These are phyloP conservation scores for Berberis vulgaris DNA, from an alignment of 164 flowering plant genomes.

Conservation along the genomic window DNA sequence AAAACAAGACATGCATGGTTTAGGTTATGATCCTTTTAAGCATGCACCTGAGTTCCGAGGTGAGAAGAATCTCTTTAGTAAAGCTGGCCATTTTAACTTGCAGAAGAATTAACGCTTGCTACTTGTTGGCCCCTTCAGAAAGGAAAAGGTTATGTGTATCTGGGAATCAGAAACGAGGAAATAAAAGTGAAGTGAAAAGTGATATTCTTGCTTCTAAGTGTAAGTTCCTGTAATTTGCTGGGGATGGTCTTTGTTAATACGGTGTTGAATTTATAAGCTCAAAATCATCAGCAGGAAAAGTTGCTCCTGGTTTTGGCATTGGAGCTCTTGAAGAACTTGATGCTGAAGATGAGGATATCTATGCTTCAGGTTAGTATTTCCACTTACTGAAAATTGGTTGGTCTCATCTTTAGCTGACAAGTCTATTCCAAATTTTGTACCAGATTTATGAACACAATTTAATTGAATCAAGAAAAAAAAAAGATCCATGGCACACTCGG, in stretches of 20 bases:
- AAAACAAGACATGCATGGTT: slow-evolving; percentile 87
- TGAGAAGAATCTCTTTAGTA: slow-evolving; percentile 16
- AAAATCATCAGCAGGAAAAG: slow-evolving; percentile 60
- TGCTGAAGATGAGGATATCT: slow-evolving; percentile 90
- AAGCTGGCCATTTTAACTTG: neutral
- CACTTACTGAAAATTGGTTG: neutral
- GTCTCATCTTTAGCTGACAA: neutral
- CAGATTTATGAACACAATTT: too few species aligned
- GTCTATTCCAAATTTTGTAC: neutral
- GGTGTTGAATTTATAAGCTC: slow-evolving; percentile 9
- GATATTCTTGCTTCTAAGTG: slow-evolving; percentile 55
- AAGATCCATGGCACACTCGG: too few species aligned
- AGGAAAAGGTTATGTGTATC: slow-evolving; percentile 49
- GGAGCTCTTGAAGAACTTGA: slow-evolving; percentile 97
- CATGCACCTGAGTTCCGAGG: slow-evolving; percentile 96
- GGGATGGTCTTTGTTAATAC: slow-evolving; percentile 5
- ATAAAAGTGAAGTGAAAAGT: slow-evolving; percentile 26
- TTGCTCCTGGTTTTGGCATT: slow-evolving; percentile 95
- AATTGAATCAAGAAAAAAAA: too few species aligned
- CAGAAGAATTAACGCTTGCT: slow-evolving; percentile 1
- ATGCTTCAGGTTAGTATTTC: slow-evolving; percentile 50
- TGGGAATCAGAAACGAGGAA: slow-evolving; percentile 25
- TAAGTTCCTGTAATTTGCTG: slow-evolving; percentile 19
- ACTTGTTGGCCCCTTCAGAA: slow-evolving; percentile 34
- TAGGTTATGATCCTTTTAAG: slow-evolving; percentile 94